Evolutionary conservation across 75 land plant species (phyloP).

Genomic region (Pinus taeda): DNA sequence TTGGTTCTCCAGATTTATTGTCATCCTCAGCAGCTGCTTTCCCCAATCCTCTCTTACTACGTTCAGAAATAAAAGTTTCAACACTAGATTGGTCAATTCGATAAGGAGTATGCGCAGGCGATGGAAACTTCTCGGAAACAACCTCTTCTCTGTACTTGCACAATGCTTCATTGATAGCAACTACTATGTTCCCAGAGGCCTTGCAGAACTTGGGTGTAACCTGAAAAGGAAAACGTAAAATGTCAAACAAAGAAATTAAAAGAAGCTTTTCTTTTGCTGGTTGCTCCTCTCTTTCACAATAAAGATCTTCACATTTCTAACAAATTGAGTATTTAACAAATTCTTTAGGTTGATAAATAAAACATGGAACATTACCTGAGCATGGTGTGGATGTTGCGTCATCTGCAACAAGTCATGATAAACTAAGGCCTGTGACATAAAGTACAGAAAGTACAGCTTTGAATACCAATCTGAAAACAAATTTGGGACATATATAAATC

Average conservation of each 20-base stretch:
- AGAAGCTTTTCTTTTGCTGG: background rate
- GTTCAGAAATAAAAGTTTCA: slow-evolving; percentile 51
- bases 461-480: background rate
- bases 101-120: slow-evolving; percentile 76
- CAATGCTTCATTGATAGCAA: slow-evolving; percentile 76
- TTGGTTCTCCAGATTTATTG: background rate
- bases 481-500: background rate
- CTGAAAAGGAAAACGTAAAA: slow-evolving; percentile 29
- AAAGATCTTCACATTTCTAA: background rate
- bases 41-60: slow-evolving; percentile 58
- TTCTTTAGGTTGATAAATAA: background rate
- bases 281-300: background rate
- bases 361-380: slow-evolving; percentile 47
- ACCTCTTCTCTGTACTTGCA: slow-evolving; percentile 84
- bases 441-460: background rate
- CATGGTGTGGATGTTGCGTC: slow-evolving; percentile 96
- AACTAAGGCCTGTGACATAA: slow-evolving; percentile 73
- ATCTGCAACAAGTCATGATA: slow-evolving; percentile 96
- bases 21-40: slow-evolving; percentile 47
- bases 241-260: background rate
- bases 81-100: slow-evolving; percentile 50
- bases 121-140: slow-evolving; percentile 61
- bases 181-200: slow-evolving; percentile 74
- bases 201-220: slow-evolving; percentile 98
- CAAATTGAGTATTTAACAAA: background rate